Evolutionary conservation across 768 basidiomycete species (phyloP), one percentile per base, ranked within the genome.

Genomic region (Cystobasidium ongulense): DNA sequence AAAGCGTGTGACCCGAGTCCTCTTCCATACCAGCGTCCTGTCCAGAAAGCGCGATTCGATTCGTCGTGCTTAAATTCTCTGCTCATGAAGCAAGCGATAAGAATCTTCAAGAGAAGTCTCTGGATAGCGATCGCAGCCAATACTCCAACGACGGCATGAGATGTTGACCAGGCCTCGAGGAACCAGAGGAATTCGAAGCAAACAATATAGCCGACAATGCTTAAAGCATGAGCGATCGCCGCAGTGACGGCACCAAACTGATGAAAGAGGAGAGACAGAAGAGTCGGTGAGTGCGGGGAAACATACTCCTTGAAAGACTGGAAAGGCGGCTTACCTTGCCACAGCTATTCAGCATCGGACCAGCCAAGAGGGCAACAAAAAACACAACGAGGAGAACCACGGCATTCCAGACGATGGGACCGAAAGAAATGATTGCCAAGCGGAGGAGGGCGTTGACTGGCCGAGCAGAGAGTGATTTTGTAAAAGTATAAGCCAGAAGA

Each of bases 11-110:
- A 79, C 52, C 95, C 94, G 29, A 99, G 86, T 2, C 92, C 92
- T 63, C 93, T 88, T 52, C 94, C 94, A 81, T 93, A 95, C 96
- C 96, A 67, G n/a, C 41, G 43, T 50, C 93, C 94, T 36, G 94
- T 95, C 96, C 96, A 99, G 95, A 95, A 99, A 7, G 94, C 94
- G 31, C 92, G 86, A 83, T 98, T 98, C 39, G 92, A 94, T 82
- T 98, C 94, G 80, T 99, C 96, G 80, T 98, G 93, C 84, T 99
- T 99, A 86, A 96, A 96, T 82, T 99, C 96, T 76, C 96, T 89
- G 46, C 93, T 90, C 41, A 98, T 84, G 86, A 94, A 92, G 75
- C 95, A 89, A 0, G 94, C 85, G 79, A 99, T 98, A 71, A 96
- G 84, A 74, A 92, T 85, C 85, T 98, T 98, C 86, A 94, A 89